Base-by-base conservation (phyloP, 2,329 filamentous ascomycete species). In the Capronia americana region DNA sequence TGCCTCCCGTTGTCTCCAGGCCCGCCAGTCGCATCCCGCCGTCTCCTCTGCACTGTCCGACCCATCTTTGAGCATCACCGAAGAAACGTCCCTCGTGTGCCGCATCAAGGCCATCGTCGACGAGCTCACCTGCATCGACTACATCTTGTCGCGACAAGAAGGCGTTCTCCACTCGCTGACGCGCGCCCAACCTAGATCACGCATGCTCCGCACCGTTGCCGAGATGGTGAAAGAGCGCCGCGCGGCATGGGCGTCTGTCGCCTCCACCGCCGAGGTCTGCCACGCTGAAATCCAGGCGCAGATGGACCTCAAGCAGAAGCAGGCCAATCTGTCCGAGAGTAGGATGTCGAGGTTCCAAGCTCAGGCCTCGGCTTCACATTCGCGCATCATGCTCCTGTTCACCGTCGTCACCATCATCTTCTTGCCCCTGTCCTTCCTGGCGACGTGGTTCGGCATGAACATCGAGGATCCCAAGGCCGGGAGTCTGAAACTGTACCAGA, bases 391-490 rank as follows among this genome's bases (percentile, higher is more conserved):
- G 38, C 57, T 75, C 1, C 69, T 76, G 1, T 77, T 78, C 57
- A 76, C 76, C 0, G 70, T 76, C 24, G 73, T 77, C 8, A 73
- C 76, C 0, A 66, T 74, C 4, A 69, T 76, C 4, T 77, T 77
- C 60, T 59, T 77, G 44, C 76, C 76, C 2, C 57, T 77, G 24
- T 75, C 74, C 5, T 77, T 77, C 41, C 66, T 77, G 28, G 71
- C 75, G 0, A 70, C 73, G 56, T 76, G 75, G 59, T 56, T 78
- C n/a, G 74, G 75, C 32, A 77, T 77, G 76, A 76, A 75, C 30
- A 63, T 46, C 38, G 57, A 44, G 12, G 57, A 60, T 53, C 50
- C 50, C 50, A 53, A 53, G 24, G 50, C 50, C 70, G 30, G 30
- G 28, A 23, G 38, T 11, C 57, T 60, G 34, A 46, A 34, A 32